A percentile compares a stretch with the other conserved stretches of the same genome.
Evolutionary conservation across 2,329 filamentous ascomycete species (phyloP).

Genomic region (Didymella pomorum): DNA sequence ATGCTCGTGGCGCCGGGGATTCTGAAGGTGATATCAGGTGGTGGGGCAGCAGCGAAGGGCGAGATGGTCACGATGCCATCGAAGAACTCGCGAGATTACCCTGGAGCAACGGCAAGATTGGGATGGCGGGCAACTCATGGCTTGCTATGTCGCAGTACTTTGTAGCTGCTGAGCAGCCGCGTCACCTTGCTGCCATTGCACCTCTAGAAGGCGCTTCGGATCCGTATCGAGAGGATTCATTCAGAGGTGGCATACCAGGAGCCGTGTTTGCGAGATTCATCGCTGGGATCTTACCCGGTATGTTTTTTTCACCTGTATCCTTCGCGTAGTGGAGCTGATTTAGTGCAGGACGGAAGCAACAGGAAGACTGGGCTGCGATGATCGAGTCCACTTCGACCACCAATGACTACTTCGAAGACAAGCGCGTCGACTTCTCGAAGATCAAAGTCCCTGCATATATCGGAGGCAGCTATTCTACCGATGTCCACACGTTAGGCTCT

Average conservation of each 20-base stretch:
- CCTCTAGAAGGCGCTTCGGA: background rate
- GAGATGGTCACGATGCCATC: background rate
- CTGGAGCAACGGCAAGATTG: background rate
- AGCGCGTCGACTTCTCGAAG: background rate
- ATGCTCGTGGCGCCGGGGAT: background rate
- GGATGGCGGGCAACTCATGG: background rate
- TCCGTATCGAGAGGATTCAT: background rate
- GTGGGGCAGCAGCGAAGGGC: background rate
- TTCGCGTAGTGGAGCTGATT: background rate
- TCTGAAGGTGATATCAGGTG: background rate
- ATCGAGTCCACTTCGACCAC: background rate
- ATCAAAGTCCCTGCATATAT: background rate
- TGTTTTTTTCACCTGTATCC: background rate
- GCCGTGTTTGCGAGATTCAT: background rate
- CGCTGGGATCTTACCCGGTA: background rate
- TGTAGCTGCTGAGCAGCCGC: background rate
- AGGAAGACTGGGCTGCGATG: background rate
- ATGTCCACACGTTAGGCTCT: background rate
- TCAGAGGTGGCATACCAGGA: background rate
- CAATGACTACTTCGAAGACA: background rate
- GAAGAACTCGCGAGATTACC: background rate
- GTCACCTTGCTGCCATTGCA: background rate
- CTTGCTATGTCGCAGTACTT: background rate
- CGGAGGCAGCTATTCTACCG: background rate
- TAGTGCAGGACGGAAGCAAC: background rate